Evolutionary conservation across 2,329 filamentous ascomycete species (phyloP), one percentile per base, ranked within the genome.

Genomic region (Aspergillus clavatus): DNA sequence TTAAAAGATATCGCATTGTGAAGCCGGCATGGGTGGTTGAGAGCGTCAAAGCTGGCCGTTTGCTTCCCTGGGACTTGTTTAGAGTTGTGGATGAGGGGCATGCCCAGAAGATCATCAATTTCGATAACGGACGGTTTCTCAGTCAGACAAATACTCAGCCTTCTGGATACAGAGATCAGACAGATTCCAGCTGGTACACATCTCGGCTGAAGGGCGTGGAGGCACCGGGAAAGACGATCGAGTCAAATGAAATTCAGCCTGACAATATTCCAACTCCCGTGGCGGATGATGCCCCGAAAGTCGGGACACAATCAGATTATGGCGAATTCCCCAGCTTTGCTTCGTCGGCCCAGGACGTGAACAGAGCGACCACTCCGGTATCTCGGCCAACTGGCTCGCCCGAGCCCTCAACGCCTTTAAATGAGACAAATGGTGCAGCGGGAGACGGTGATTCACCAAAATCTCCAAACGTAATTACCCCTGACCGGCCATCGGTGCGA

Each of bases 1-100:
- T 95, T 61, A 79, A 76, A 43, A 82, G 81, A 53, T 96, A 97
- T 66, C 82, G 91, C 37, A 87, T 98, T 28, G 93, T 96, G 40
- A 95, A 93, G 66, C 93, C 93, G 1, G 83, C 88, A 16, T 98
- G 93, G 93, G 80, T 98, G 3, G 84, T 89, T 11, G 91, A 98
- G 56, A 96, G 90, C 50, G 81, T 97, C 37, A 76, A 81, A 46
- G 87, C 87, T 5, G 89, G 89, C 5, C 86, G 80, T 58, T 69
- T 96, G 36, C 73, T 97, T 22, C 85, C 91, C 0, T 98, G 94
- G 93, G 77, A 86, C 48, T 75, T 82, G 10, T 98, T 93, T 61
- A 81, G 88, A 23, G 82, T 96, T 0, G 72, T 96, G 3, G 87
- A 93, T 53, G 88, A 95, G 64, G 89, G 89, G 0, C 81, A 84